Evolutionary conservation across 805 yeast species (phyloP).

Genomic region (Saturnispora dispora): DNA sequence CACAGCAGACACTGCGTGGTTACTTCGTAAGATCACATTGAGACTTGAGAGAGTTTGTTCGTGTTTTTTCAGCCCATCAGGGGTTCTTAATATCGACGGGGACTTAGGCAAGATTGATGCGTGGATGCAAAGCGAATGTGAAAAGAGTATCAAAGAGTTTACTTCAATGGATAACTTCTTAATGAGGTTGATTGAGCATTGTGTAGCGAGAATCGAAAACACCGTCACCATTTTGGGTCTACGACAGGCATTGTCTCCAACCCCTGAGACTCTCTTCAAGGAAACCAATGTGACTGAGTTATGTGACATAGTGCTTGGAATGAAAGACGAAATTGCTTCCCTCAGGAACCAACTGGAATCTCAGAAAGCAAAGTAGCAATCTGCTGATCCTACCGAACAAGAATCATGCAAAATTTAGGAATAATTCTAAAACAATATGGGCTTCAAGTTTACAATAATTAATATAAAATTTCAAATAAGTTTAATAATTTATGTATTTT

Average conservation of each 20-base stretch:
- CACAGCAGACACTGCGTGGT: constrained; percentile 22
- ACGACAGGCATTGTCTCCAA: constrained; percentile 19
- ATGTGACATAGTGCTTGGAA: constrained; percentile 2
- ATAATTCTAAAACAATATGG: too few species aligned
- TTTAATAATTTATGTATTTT: too few species aligned
- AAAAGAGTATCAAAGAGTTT: constrained; percentile 9
- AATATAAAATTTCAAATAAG: too few species aligned
- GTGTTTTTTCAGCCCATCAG: constrained; percentile 35
- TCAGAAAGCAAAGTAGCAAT: not conserved
- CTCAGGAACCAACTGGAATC: not conserved
- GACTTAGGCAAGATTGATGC: constrained; percentile 11
- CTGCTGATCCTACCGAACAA: not conserved
- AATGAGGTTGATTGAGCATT: constrained; percentile 49
- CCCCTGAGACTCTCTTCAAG: not conserved
- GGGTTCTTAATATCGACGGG: constrained; percentile 19
- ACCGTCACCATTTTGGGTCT: constrained; percentile 37
- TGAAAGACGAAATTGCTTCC: constrained; percentile 8
- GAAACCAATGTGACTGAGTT: not conserved
- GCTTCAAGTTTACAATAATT: too few species aligned
- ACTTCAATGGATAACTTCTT: constrained; percentile 33
- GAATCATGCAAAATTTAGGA: not conserved
- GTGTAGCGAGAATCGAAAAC: constrained; percentile 62
- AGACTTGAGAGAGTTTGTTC: constrained; percentile 53
- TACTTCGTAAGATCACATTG: constrained; percentile 44
- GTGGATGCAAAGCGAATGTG: constrained; percentile 14